Evolutionary conservation across 164 flowering plant species (phyloP), one percentile per base, ranked within the genome.

Genomic region (Platanus orientalis): DNA sequence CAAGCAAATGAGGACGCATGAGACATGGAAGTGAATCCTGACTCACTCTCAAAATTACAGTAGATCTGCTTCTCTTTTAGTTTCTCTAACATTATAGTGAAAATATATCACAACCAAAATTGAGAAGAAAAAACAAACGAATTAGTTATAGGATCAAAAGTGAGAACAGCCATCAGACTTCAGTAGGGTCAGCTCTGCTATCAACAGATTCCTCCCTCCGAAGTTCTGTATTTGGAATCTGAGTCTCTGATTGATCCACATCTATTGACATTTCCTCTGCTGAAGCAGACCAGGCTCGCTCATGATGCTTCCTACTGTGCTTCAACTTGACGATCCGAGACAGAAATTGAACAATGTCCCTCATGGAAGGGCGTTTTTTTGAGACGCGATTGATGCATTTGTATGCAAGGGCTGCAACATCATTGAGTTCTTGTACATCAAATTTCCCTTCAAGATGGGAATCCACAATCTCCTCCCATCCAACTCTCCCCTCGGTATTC

Each of bases 401-500:
- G 80, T 88, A 83, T 49, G 92, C 97, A 66, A 91, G 84, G 64
- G 77, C 71, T 26, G 97, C 92, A 39, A 87, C 72, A 17, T 82
- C 89, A 51, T 87, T 84, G n/a, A 91, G 83, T 70, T 95, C 94
- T 79, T 76, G 71, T 28, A 72, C 45, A 30, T 87, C 81, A 50
- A 83, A 84, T 53, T 76, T 81, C 57, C 96, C 89, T 14, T 82
- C 89, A 1, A 94, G 82, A 51, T 84, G 79, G 42, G 91, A 77
- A 69, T 91, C 99, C 3, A 72, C 86, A 52, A 94, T 83, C 78
- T 94, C 99, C 57, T 94, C 99, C 99, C 99, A 94, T 39, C 92
- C 97, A 53, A 68, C 83, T 72, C 75, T 85, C 13, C 92, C 97
- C 19, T 83, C 99, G 0, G 81, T 57, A 58, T 69, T 79, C 84